A percentile compares a stretch with the other conserved stretches of the same genome.
Conservation (phyloP, 331 rosid species). For the Pyrus hybrid region DNA sequence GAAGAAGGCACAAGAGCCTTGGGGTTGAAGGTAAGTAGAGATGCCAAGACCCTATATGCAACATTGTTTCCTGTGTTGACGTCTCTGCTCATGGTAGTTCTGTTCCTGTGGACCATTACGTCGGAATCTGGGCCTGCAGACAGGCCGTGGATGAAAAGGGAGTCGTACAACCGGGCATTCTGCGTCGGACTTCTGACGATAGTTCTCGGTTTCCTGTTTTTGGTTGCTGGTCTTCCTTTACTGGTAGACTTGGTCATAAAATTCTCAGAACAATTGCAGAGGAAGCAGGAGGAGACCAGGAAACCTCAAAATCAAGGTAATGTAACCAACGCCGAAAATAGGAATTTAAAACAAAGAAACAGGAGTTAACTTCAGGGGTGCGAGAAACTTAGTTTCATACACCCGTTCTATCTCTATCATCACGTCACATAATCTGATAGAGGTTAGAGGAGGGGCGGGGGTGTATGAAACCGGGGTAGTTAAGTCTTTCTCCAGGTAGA, state of each 20-base stretch:
- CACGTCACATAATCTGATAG: too few relatives aligned
- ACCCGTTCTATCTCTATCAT: background rate
- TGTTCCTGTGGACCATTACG: constrained; percentile 28
- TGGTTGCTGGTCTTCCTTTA: constrained; percentile 43
- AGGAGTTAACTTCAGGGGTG: background rate
- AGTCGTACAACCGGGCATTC: constrained; percentile 20
- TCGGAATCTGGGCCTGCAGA: constrained; percentile 26
- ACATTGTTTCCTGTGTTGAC: constrained; percentile 13
- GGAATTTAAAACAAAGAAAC: background rate
- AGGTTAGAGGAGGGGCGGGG: background rate
- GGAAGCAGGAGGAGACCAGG: constrained; percentile 18
- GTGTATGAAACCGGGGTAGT: background rate
- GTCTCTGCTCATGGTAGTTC: constrained; percentile 23
- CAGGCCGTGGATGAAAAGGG: constrained; percentile 6
- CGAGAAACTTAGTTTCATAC: background rate
- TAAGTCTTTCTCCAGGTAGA: too few relatives aligned
- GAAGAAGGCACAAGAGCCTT: constrained; percentile 5
- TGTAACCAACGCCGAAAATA: background rate
- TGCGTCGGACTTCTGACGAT: constrained; percentile 32
- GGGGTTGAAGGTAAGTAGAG: constrained; percentile 2
- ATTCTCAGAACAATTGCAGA: constrained; percentile 32
- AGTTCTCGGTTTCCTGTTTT: constrained; percentile 39
- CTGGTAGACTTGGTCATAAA: constrained; percentile 35
- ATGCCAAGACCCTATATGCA: background rate
- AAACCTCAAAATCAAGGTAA: constrained; percentile 3